Base-by-base conservation (phyloP, 176 grass and related monocot species). In the Guadua angustifolia region DNA sequence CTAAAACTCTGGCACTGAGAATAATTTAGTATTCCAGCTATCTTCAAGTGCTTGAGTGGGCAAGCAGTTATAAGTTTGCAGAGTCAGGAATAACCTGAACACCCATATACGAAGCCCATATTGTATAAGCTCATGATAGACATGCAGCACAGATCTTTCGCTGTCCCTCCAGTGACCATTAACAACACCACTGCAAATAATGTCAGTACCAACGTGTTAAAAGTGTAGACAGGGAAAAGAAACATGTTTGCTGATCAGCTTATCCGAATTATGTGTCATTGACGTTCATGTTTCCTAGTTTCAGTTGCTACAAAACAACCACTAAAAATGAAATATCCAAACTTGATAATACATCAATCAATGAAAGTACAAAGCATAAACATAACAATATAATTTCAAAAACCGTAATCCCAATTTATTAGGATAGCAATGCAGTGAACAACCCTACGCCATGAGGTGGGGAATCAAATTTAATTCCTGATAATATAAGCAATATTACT, bases 31-130 rank as follows among this genome's bases (percentile, higher is more conserved):
- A 75, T 32, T 39, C 57, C 14, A 56, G 13, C n/a, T 13, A 86
- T 60, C 38, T 19, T 77, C 77, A 18, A 16, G 71, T 82, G 39
- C 16, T 24, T 61, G 24, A 60, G 36, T 47, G 12, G 49, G 47
- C 66, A 80, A 65, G 45, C 29, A 62, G 46, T 65, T 36, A 5
- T 25, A 73, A 53, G 9, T 29, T 33, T n/a, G 51, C 32, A 59
- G 65, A 80, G 25, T 24, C 22, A 79, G 79, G 42, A 88, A 83
- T 94, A 76, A 95, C 95, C 95, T 99, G 93, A 99, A 99, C 84
- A 99, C 86, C 96, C 96, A 99, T 86, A 99, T 95, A 53, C 93
- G 96, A 80, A 98, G 93, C 4, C 96, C 91, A 81, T 86, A 75
- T 1, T 87, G 76, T 83, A 94, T 95, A 85, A 99, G 96, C 74